Conservation (phyloP, 495 filamentous ascomycete genomes). For the Cercophora scortea region DNA sequence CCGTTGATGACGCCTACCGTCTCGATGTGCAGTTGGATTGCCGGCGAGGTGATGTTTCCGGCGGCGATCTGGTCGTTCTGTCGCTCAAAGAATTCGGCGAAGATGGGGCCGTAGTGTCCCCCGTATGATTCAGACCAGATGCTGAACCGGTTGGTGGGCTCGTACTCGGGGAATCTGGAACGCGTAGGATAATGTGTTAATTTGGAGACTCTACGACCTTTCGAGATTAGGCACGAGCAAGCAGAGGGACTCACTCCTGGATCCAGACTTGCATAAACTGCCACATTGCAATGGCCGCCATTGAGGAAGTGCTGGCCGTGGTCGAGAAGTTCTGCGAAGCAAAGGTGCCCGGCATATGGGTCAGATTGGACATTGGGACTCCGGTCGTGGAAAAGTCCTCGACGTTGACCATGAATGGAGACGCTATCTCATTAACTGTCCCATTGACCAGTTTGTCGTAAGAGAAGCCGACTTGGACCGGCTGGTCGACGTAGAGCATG, state of each 20-base stretch:
- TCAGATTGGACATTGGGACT: background rate
- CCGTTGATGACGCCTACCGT: conserved; percentile 60
- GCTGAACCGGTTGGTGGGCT: conserved; percentile 10
- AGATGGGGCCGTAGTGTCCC: conserved; percentile 50
- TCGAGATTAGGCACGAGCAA: conserved; percentile 7
- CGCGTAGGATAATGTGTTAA: conserved; percentile 10
- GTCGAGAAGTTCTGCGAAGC: conserved; percentile 37
- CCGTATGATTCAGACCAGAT: conserved; percentile 42
- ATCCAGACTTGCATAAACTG: conserved; percentile 63
- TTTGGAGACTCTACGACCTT: too few relatives aligned
- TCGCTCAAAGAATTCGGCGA: conserved; percentile 50
- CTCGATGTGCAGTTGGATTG: conserved; percentile 28
- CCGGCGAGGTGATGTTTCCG: conserved; percentile 29
- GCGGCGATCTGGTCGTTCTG: conserved; percentile 45
- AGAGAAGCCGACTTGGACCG: conserved; percentile 45
- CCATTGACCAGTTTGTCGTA: conserved; percentile 23
- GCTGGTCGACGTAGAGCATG: conserved; percentile 63
- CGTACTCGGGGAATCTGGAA: conserved; percentile 8
- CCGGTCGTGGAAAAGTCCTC: background rate
- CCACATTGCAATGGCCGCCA: conserved; percentile 55
- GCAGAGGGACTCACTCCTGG: conserved; percentile 42
- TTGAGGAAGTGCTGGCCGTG: conserved; percentile 56
- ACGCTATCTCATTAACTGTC: background rate
- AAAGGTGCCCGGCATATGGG: conserved; percentile 47
- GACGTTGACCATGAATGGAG: background rate